Conservation (phyloP, 192 early-diverging fungal species). For the Coemansia sp. region DNA sequence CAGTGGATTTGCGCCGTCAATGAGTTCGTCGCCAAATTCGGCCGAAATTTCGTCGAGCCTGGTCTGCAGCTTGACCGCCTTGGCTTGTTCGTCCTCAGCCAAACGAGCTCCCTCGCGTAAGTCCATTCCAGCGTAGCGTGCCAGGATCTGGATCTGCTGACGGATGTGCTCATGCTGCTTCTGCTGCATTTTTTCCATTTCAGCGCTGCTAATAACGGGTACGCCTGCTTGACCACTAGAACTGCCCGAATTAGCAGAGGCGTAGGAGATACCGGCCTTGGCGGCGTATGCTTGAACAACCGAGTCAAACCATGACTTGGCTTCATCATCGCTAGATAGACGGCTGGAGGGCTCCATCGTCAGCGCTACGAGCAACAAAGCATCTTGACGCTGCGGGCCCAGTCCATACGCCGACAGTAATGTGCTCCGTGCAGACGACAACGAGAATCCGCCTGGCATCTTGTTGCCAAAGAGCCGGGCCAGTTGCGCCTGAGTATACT, state of each 20-base stretch:
- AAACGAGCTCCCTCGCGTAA: conserved; percentile 69
- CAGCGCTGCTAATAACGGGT: conserved; percentile 88
- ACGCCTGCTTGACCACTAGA: background rate
- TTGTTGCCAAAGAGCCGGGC: conserved; percentile 83
- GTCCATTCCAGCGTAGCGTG: conserved; percentile 81
- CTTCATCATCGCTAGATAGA: conserved; percentile 52
- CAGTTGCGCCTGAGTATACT: conserved; percentile 71
- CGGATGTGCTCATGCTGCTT: conserved; percentile 72
- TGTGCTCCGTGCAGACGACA: conserved; percentile 72
- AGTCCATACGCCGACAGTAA: conserved; percentile 76
- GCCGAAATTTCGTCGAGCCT: conserved; percentile 68
- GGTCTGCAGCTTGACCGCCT: conserved; percentile 64
- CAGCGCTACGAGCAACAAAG: conserved; percentile 74
- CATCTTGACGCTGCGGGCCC: conserved; percentile 78
- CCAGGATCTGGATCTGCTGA: conserved; percentile 84
- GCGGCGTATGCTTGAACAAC: conserved; percentile 84
- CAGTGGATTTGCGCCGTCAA: too few species aligned
- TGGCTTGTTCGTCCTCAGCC: conserved; percentile 66
- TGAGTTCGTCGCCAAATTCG: too few species aligned
- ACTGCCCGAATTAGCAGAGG: background rate
- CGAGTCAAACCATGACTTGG: conserved; percentile 54
- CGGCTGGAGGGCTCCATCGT: conserved; percentile 85
- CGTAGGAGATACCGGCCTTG: conserved; percentile 71
- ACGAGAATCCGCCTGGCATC: conserved; percentile 93
- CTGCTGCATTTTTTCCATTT: conserved; percentile 79